Percentiles rank a stretch among this genome's conserved stretches.
Conservation (phyloP, 257 asterid species). For the Avicennia marina region DNA sequence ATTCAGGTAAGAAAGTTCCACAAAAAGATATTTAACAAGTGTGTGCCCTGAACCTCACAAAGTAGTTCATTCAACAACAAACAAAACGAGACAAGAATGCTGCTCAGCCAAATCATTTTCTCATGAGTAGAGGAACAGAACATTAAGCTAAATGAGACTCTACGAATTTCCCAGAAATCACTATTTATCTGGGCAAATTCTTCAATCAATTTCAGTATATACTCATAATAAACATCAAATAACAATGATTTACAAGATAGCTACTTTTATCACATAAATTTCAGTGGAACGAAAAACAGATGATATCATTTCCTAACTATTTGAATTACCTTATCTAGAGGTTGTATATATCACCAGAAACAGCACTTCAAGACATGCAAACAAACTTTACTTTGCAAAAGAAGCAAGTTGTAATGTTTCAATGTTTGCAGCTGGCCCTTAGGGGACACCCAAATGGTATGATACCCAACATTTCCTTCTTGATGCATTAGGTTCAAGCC, state of each 20-base stretch:
- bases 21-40: conserved; percentile 12
- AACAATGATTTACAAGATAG: not conserved
- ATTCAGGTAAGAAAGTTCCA: conserved; percentile 21
- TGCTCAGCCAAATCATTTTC: conserved; percentile 2
- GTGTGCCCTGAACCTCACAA: not conserved
- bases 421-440: too few relatives aligned
- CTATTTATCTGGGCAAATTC: not conserved
- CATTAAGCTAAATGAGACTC: not conserved
- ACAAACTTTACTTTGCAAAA: too few relatives aligned
- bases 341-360: too few relatives aligned
- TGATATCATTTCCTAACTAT: not conserved
- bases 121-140: not conserved
- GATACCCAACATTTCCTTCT: too few relatives aligned
- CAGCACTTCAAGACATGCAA: too few relatives aligned
- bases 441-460: too few relatives aligned
- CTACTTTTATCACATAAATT: not conserved
- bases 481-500: too few relatives aligned
- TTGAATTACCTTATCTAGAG: too few relatives aligned
- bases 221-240: not conserved
- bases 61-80: conserved; percentile 7
- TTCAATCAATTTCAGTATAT: not conserved
- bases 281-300: not conserved
- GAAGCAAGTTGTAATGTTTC: too few relatives aligned
- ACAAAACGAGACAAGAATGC: conserved; percentile 6
- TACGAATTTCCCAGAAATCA: not conserved